Evolutionary conservation across 2,329 filamentous ascomycete species (phyloP).

Genomic region (Pseudogymnoascus sp.): DNA sequence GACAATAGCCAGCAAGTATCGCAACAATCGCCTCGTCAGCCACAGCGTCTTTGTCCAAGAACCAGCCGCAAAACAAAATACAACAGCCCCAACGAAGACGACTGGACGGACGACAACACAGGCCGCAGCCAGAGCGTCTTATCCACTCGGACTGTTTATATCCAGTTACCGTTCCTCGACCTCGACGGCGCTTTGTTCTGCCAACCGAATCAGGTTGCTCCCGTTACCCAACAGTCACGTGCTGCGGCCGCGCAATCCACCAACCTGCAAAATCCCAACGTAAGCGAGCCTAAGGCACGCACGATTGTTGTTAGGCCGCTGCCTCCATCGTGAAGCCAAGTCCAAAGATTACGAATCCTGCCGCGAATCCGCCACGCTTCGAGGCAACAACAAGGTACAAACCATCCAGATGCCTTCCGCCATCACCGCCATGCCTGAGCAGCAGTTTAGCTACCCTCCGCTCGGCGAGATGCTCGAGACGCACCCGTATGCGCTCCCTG

Average conservation of each 20-base stretch:
- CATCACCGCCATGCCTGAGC: conserved; percentile 10
- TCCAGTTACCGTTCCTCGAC: neutral
- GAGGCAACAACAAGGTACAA: conserved; percentile 5
- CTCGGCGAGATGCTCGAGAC: conserved; percentile 9
- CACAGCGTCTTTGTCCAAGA: neutral
- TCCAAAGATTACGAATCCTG: conserved; percentile 5
- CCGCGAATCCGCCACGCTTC: conserved; percentile 1
- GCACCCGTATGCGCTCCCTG: neutral
- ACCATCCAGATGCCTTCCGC: conserved; percentile 1
- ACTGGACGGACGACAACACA: neutral
- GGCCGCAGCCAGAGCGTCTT: neutral
- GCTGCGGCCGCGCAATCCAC: neutral
- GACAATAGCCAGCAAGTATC: neutral
- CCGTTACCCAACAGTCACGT: neutral
- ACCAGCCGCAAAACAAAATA: neutral
- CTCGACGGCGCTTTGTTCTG: neutral
- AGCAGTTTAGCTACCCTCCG: conserved; percentile 12
- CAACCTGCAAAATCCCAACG: neutral
- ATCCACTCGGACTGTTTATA: neutral
- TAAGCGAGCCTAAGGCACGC: conserved; percentile 5
- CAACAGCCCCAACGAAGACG: neutral
- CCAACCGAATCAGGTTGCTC: neutral
- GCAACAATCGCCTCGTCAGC: neutral
- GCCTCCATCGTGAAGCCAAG: conserved; percentile 9
- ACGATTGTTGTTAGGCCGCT: conserved; percentile 6